phyloP scores from a whole-genome alignment of 805 yeast genomes.

The Yarrowia sp. region DNA sequence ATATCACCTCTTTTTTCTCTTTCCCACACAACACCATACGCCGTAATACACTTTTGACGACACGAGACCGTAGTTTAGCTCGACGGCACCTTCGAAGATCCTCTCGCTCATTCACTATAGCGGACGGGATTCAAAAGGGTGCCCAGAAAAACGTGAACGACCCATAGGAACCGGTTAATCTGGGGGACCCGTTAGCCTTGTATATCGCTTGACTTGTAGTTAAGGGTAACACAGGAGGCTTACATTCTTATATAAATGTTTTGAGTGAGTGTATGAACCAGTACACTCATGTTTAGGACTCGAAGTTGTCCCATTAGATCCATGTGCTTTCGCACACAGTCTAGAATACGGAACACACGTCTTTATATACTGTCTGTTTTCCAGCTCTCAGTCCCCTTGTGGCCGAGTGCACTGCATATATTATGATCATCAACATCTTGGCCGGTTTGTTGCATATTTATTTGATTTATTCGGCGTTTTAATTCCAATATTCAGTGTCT shows the following conservation, averaged over 20 bases:
- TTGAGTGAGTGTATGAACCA: too few relatives aligned
- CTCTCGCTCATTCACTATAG: conserved; percentile 28
- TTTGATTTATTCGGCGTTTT: too few relatives aligned
- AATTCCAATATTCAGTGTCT: too few relatives aligned
- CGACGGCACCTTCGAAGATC: conserved; percentile 31
- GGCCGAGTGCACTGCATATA: conserved; percentile 4
- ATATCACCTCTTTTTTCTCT: not conserved
- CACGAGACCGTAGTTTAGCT: conserved; percentile 27
- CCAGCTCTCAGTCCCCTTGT: not conserved
- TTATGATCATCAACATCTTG: not conserved
- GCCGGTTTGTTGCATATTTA: too few relatives aligned
- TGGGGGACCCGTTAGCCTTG: conserved; percentile 27
- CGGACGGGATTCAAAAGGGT: conserved; percentile 32
- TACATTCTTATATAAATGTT: not conserved
- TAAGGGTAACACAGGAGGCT: conserved; percentile 17
- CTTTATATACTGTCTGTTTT: not conserved
- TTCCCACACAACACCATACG: not conserved
- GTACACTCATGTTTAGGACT: too few relatives aligned
- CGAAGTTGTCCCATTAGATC: not conserved
- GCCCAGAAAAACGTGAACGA: conserved; percentile 30
- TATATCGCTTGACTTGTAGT: conserved; percentile 15
- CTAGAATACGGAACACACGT: not conserved
- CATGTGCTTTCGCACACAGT: not conserved
- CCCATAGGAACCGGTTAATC: conserved; percentile 26
- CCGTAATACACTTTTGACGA: conserved; percentile 24